These are phyloP conservation scores for Hypoxylon rubiginosum DNA, from an alignment of 2,329 filamentous ascomycete genomes.

Conservation along the genomic window DNA sequence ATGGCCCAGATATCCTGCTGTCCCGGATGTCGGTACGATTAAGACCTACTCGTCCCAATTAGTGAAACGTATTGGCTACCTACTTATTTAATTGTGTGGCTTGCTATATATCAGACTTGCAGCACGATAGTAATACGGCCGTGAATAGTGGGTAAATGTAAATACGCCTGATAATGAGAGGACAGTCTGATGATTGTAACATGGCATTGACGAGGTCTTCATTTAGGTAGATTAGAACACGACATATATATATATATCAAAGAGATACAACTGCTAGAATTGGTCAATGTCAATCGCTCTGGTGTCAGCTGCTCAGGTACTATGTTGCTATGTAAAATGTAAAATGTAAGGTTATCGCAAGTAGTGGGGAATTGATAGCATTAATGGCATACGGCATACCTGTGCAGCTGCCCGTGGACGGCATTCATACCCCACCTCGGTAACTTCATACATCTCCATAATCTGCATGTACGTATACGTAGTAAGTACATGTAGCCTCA, in stretches of 20 bases:
- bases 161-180: background rate
- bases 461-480: background rate
- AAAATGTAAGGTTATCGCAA: conserved; percentile 24
- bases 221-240: background rate
- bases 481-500: background rate
- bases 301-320: no score
- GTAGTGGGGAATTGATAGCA: no score
- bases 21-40: conserved; percentile 22
- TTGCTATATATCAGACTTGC: background rate
- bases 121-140: background rate
- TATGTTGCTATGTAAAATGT: no score
- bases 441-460: background rate
- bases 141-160: background rate
- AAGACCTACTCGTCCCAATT: background rate
- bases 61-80: background rate
- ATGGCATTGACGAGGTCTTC: background rate
- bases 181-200: background rate
- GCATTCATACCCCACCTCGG: conserved; percentile 24
- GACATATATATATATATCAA: background rate
- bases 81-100: background rate
- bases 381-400: no score
- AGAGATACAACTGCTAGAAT: background rate
- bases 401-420: no score
- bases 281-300: background rate
- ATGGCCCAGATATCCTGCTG: conserved; percentile 6